phyloP scores from a whole-genome alignment of 805 yeast species.

The Metschnikowia chrysomelidarum region DNA sequence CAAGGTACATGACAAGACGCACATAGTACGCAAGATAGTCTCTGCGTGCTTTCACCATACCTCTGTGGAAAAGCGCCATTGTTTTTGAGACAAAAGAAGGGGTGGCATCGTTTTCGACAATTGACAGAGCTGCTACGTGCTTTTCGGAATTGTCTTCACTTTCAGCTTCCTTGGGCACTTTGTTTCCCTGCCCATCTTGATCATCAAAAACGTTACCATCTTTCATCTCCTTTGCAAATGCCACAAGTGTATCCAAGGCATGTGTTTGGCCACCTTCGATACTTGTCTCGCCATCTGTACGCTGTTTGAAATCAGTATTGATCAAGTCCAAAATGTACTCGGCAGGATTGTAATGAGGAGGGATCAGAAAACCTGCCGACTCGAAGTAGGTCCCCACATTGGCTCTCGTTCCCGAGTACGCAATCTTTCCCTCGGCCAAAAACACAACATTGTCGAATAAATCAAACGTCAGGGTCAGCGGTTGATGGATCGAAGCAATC shows the following conservation, averaged over 20 bases:
- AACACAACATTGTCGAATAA: slow-evolving; percentile 67
- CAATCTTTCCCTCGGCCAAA: slow-evolving; percentile 57
- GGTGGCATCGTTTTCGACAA: slow-evolving; percentile 1
- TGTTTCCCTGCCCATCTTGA: too few relatives aligned
- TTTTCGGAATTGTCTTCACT: too few relatives aligned
- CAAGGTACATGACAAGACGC: slow-evolving; percentile 37
- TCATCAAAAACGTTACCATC: not conserved
- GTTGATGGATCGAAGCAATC: slow-evolving; percentile 78
- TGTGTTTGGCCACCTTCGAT: not conserved
- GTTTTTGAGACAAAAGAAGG: slow-evolving; percentile 12
- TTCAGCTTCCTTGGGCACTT: too few relatives aligned
- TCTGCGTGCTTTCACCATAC: slow-evolving; percentile 31
- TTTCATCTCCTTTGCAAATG: not conserved
- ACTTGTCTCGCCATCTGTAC: not conserved
- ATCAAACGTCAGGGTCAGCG: slow-evolving; percentile 70
- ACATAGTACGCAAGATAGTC: slow-evolving; percentile 38
- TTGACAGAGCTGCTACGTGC: too few relatives aligned
- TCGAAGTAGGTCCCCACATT: slow-evolving; percentile 50
- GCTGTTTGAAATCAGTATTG: slow-evolving; percentile 25
- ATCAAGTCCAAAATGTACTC: slow-evolving; percentile 30
- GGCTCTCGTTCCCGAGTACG: slow-evolving; percentile 43
- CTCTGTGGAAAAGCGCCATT: slow-evolving; percentile 23
- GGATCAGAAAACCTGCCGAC: slow-evolving; percentile 20
- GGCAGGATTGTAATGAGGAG: slow-evolving; percentile 23
- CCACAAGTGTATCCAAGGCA: slow-evolving; percentile 6